Evolutionary conservation across 495 filamentous ascomycete species (phyloP), one percentile per base, ranked within the genome.

Genomic region (Neurospora sp.): DNA sequence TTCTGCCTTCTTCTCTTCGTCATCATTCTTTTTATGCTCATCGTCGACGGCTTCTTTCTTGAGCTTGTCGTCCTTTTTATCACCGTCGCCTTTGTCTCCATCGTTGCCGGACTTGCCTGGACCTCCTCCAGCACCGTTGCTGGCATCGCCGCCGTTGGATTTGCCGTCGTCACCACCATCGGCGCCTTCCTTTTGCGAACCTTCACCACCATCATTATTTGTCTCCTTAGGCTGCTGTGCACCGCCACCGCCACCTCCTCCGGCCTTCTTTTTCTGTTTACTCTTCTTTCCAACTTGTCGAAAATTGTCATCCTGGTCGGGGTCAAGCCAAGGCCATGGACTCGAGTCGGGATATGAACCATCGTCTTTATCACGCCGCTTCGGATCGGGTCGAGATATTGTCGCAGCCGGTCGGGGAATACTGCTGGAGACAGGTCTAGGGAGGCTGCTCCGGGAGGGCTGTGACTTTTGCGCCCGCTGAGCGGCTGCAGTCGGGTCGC

Each of bases 251-350:
- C 78, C 18, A 0, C 54, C 54, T 1, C 46, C 49, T 2, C 54
- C 54, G 12, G 72, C 27, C 38, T 78, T 78, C 16, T 76, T 78
- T 71, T 77, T 79, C 73, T 81, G 54, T 66, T 66, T 66, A 18
- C 54, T 81, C 77, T 85, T 85, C 72, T 85, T 86, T 4, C 80
- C 83, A 39, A 80, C 79, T 71, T 87, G 81, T 5, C 78, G 72
- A 72, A 88, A 85, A 8, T 86, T 85, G 18, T 84, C 82, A 44
- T 86, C 77, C n/a, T 82, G 83, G 4, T 75, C 74, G 39, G 87
- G 81, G 75, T 88, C 84, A 66, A 88, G 77, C 27, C 72, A 74
- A n/a, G 78, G 71, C 75, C 70, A 76, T 76, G 46, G 72, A 9
- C 66, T 81, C 31, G 82, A 83, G 72, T 82, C 79, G 20, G 46